Percentiles rank a stretch among this genome's conserved stretches.
phyloP scores from a whole-genome alignment of 495 filamentous ascomycete genomes.

The Hyphodiscus hymeniophilus region DNA sequence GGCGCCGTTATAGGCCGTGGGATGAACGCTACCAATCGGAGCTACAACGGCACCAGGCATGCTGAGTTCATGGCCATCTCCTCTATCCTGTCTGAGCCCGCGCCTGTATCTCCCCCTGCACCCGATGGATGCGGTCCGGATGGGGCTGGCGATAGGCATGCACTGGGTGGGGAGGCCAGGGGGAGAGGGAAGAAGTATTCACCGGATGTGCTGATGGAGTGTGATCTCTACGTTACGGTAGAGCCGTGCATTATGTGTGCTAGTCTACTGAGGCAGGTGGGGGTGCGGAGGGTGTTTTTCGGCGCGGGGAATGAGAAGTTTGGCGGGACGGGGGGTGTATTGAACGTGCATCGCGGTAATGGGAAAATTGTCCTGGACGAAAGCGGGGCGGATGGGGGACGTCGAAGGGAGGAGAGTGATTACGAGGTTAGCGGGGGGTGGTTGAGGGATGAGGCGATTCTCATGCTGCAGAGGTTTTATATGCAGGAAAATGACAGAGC shows the following conservation, averaged over 20 bases:
- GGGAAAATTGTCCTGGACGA: slow-evolving; percentile 9
- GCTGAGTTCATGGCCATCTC: slow-evolving; percentile 86
- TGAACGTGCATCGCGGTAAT: slow-evolving; percentile 58
- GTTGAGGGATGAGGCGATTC: slow-evolving; percentile 81
- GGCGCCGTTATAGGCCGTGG: slow-evolving; percentile 62
- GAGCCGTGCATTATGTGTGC: slow-evolving; percentile 99
- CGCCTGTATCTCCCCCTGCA: too few species aligned
- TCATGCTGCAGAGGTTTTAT: slow-evolving; percentile 85
- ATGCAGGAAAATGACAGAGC: slow-evolving; percentile 74
- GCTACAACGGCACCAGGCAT: slow-evolving; percentile 80
- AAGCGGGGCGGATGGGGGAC: slow-evolving; percentile 7
- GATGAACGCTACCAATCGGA: slow-evolving; percentile 94
- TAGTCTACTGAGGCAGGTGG: slow-evolving; percentile 76
- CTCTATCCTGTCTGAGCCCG: slow-evolving; percentile 35
- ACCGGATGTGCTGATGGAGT: slow-evolving; percentile 53
- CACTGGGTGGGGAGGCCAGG: neutral
- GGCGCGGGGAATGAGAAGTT: slow-evolving; percentile 96
- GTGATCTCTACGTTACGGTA: slow-evolving; percentile 89
- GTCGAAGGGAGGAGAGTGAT: slow-evolving; percentile 30
- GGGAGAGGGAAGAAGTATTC: slow-evolving; percentile 1
- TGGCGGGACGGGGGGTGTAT: slow-evolving; percentile 87
- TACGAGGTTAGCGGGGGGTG: slow-evolving; percentile 77
- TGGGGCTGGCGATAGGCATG: too few species aligned
- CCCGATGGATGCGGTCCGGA: too few species aligned
- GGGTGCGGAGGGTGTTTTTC: slow-evolving; percentile 78